Evolutionary conservation across 768 basidiomycete species (phyloP).

Genomic region (Tricholoma matsutake): DNA sequence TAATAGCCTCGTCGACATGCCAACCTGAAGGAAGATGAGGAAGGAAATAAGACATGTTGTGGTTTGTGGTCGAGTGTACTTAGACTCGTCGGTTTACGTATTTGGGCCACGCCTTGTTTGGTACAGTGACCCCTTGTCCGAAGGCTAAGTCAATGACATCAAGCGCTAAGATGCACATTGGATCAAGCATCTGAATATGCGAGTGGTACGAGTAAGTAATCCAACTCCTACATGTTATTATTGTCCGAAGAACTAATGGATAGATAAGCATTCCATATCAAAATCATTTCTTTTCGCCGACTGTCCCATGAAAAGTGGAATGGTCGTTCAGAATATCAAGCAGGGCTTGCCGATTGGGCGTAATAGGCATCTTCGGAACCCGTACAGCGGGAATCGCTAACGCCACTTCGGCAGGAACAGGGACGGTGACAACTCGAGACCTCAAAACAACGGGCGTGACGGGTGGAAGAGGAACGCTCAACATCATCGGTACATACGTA

Average conservation of each 20-base stretch:
- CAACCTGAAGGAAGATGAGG: conserved; percentile 89
- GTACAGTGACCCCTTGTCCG: no score
- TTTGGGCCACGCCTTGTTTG: no score
- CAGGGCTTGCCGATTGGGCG: not conserved
- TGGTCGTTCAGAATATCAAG: not conserved
- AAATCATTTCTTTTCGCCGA: not conserved
- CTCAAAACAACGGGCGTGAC: not conserved
- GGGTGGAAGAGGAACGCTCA: not conserved
- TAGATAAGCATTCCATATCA: not conserved
- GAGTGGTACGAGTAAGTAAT: not conserved
- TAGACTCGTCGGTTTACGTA: no score
- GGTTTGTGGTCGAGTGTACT: not conserved
- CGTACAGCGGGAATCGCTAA: not conserved
- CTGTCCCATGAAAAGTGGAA: not conserved
- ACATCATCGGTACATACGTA: not conserved
- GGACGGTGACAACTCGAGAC: not conserved
- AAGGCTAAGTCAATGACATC: no score
- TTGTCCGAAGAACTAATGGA: not conserved
- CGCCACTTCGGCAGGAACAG: not conserved
- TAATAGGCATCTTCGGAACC: not conserved
- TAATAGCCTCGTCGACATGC: conserved; percentile 87
- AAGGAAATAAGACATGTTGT: conserved; percentile 81
- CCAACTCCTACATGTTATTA: not conserved
- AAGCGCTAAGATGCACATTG: not conserved
- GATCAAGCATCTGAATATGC: not conserved